These are phyloP conservation scores for Podospora pseudopauciseta DNA, from an alignment of 495 filamentous ascomycete species.

Conservation along the genomic window DNA sequence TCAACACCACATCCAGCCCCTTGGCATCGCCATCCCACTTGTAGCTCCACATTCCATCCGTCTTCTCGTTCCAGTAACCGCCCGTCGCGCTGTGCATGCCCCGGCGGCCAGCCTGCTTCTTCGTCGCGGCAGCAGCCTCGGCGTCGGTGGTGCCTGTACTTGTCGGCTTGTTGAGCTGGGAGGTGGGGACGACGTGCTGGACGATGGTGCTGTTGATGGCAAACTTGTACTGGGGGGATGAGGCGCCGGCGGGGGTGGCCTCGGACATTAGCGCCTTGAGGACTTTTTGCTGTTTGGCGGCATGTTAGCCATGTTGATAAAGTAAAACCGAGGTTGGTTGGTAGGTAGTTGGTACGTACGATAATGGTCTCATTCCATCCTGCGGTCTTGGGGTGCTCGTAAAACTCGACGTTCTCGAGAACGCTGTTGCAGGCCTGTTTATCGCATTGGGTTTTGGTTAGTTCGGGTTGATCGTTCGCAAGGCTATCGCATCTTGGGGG, in stretches of 20 bases:
- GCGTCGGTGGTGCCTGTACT: background rate
- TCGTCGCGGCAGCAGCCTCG: constrained; percentile 42
- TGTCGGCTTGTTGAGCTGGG: constrained; percentile 49
- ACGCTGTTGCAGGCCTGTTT: constrained; percentile 76
- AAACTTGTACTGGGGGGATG: constrained; percentile 71
- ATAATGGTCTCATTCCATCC: constrained; percentile 91
- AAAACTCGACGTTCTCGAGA: constrained; percentile 64
- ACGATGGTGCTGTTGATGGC: constrained; percentile 97
- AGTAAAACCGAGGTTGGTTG: too few species aligned
- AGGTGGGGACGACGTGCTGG: constrained; percentile 68
- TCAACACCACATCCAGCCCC: constrained; percentile 89
- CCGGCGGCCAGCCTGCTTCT: constrained; percentile 69
- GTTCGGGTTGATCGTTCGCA: background rate
- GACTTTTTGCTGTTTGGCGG: constrained; percentile 64
- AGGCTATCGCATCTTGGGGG: background rate
- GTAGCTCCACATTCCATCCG: constrained; percentile 95
- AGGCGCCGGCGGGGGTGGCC: constrained; percentile 55
- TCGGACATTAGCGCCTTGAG: constrained; percentile 82
- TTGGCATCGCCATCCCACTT: constrained; percentile 84
- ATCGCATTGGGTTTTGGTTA: background rate
- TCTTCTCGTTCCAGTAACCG: constrained; percentile 96
- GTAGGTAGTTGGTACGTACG: constrained; percentile 48
- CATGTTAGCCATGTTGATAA: background rate
- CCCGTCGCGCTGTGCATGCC: constrained; percentile 96
- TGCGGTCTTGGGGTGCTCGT: constrained; percentile 76